Percentiles rank a stretch among this genome's conserved stretches.
Evolutionary conservation across 208 protist genomes (phyloP).

Genomic region (Angomonas ambiguus): DNA sequence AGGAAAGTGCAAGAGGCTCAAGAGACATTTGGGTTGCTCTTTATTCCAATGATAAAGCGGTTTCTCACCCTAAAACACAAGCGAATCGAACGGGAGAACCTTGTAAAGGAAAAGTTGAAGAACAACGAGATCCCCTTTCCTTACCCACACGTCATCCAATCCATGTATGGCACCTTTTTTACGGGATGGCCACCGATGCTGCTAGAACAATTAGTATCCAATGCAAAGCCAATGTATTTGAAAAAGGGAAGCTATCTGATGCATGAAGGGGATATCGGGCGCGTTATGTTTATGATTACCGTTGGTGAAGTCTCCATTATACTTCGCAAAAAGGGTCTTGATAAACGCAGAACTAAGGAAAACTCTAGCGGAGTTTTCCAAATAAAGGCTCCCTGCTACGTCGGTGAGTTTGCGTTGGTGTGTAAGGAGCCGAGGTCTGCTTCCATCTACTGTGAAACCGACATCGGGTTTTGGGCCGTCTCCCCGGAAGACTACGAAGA

Average conservation of each 20-base stretch:
- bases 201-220: slow-evolving; percentile 61
- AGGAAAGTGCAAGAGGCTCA: slow-evolving; percentile 61
- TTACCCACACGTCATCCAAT: slow-evolving; percentile 65
- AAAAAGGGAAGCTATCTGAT: slow-evolving; percentile 70
- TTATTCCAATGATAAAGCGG: slow-evolving; percentile 65
- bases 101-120: slow-evolving; percentile 46
- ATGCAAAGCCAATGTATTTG: slow-evolving; percentile 57
- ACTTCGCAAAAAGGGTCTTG: slow-evolving; percentile 50
- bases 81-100: slow-evolving; percentile 26
- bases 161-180: slow-evolving; percentile 85
- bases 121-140: slow-evolving; percentile 64
- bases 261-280: slow-evolving; percentile 86
- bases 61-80: slow-evolving; percentile 35
- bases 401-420: slow-evolving; percentile 85
- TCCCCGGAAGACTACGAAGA: slow-evolving; percentile 79
- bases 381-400: slow-evolving; percentile 80
- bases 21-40: slow-evolving; percentile 57
- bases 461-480: slow-evolving; percentile 78
- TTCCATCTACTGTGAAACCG: slow-evolving; percentile 82
- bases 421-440: slow-evolving; percentile 84
- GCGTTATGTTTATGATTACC: slow-evolving; percentile 88
- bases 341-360: slow-evolving; percentile 74
- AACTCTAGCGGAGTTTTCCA: slow-evolving; percentile 64
- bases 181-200: slow-evolving; percentile 61
- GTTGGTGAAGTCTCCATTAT: slow-evolving; percentile 62